These are phyloP conservation scores for Inga oerstediana DNA, from an alignment of 306 rosid species.

Conservation along the genomic window DNA sequence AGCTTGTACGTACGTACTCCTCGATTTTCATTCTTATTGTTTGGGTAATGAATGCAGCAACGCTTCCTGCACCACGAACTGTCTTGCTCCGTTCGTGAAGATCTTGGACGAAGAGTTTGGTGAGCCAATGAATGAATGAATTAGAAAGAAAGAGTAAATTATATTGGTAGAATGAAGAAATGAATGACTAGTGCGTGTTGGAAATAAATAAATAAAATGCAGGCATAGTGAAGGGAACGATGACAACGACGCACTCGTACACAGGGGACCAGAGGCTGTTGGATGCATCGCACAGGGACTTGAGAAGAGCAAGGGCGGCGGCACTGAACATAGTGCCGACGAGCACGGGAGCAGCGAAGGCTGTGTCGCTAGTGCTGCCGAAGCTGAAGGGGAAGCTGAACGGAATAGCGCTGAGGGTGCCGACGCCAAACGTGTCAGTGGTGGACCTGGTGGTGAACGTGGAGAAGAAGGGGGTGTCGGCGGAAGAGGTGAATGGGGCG, in stretches of 20 bases:
- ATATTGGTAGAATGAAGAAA: neutral
- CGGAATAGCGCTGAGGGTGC: conserved; percentile 96
- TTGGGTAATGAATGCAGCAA: conserved; percentile 66
- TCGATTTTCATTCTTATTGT: neutral
- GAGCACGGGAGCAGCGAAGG: conserved; percentile 99
- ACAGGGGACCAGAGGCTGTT: conserved; percentile 99
- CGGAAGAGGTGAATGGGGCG: conserved; percentile 93
- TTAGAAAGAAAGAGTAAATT: neutral
- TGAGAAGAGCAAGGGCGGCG: conserved; percentile 96
- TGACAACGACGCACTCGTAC: conserved; percentile 99
- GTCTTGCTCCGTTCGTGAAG: conserved; percentile 97
- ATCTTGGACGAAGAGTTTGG: conserved; percentile 91
- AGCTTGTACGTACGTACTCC: neutral
- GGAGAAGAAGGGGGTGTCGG: conserved; percentile 82
- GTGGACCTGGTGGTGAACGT: conserved; percentile 92
- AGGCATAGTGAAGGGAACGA: conserved; percentile 97
- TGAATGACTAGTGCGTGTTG: neutral
- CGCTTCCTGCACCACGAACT: conserved; percentile 97
- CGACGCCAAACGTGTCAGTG: conserved; percentile 93
- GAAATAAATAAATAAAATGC: neutral
- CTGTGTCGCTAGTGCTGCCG: conserved; percentile 91
- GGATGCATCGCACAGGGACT: conserved; percentile 98
- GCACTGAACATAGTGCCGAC: conserved; percentile 98
- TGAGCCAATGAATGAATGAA: conserved; percentile 30
- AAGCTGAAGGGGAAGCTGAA: conserved; percentile 96